These are phyloP conservation scores for Colletotrichum somersetense DNA, from an alignment of 2,329 filamentous ascomycete species.

Conservation along the genomic window DNA sequence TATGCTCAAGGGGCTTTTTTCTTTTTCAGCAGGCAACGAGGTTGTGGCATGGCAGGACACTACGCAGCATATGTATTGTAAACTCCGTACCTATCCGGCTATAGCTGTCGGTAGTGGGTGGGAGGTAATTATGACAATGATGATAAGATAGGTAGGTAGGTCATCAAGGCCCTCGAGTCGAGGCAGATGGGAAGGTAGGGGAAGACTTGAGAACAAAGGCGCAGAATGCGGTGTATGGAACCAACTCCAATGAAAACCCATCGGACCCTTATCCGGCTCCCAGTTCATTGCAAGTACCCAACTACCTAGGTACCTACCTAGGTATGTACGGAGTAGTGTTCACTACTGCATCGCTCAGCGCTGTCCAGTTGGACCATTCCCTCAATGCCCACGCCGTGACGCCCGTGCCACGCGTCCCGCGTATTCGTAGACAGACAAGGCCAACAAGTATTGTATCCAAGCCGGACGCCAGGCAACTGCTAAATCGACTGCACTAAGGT, in stretches of 20 bases:
- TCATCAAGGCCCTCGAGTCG: background rate
- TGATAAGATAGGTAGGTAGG: background rate
- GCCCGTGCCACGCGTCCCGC: conserved; percentile 32
- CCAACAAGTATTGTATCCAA: background rate
- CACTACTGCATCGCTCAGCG: background rate
- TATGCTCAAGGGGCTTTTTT: background rate
- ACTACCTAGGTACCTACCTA: too few species aligned
- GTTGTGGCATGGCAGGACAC: background rate
- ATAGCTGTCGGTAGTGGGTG: background rate
- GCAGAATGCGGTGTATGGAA: background rate
- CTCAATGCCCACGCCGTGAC: conserved; percentile 8
- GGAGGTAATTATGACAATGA: background rate
- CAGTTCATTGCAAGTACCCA: background rate
- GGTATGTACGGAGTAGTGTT: background rate
- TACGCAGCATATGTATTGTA: background rate
- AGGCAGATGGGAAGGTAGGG: background rate
- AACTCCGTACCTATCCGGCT: background rate
- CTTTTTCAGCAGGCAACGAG: background rate
- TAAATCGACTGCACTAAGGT: too few species aligned
- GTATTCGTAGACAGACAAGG: background rate
- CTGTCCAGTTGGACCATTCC: background rate
- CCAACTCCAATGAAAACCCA: too few species aligned
- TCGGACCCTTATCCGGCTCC: background rate
- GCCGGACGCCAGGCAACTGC: background rate
- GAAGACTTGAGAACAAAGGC: background rate